Evolutionary conservation across 2,329 filamentous ascomycete genomes (phyloP), one percentile per base, ranked within the genome.

Genomic region (Arthroderma sp.): DNA sequence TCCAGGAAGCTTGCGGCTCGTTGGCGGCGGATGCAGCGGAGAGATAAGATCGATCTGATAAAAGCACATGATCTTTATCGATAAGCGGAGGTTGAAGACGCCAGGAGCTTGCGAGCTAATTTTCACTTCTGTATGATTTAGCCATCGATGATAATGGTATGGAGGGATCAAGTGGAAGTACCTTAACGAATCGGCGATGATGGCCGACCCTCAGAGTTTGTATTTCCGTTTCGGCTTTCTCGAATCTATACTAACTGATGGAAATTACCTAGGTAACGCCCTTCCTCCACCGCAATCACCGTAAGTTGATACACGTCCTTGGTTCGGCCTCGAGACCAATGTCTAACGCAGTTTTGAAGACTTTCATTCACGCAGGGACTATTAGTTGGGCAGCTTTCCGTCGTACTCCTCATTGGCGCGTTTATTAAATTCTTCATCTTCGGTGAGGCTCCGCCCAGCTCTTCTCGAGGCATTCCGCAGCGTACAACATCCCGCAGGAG

Each of bases 371-470:
- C 86, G 0, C 86, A 94, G 62, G 91, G 91, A 29, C 82, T 98
- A 54, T 78, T 98, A 40, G 73, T 96, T 30, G 91, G 91, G 41
- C 91, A 98, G 64, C 73, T 98, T 42, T 94, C 87, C 1, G 84
- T 98, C 38, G 85, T 94, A 9, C 70, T 96, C 27, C 74, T 98
- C 34, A 78, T 98, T 50, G 88, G 87, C 52, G 86, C 83, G 54
- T 96, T 98, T 67, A 96, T 98, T 66, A 94, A 94, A 63, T 98
- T 95, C 77, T 98, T 98, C 75, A 96, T 98, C 59, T 96, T 98
- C 60, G 91, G 91, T 55, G 91, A 96, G 60, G 80, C 86, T 4
- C 86, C 87, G 1, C 86, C 84, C 1, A 74, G 86, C 49, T 87
- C 94, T 51, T 79, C 82, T 44, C 85, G 83, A 15, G 85, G 86